Percentiles rank a stretch among this genome's conserved stretches.
Conservation (phyloP, 1,139 yeast genomes). For the Zygosaccharomyces pseudobailii region DNA sequence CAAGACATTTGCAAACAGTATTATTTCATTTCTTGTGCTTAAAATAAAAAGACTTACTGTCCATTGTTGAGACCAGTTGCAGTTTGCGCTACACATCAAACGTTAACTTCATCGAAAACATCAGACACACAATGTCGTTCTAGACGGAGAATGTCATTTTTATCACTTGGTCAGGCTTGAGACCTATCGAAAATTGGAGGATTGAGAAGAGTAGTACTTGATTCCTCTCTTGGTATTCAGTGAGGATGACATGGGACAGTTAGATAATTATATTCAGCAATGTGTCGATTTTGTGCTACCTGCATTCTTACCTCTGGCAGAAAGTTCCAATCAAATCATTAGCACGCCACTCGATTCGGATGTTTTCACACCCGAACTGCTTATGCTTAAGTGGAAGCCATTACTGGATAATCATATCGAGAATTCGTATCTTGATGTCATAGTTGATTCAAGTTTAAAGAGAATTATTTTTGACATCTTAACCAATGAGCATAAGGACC, state of each 20-base stretch:
- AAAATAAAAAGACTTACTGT: too few relatives aligned
- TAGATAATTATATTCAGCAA: conserved; percentile 9
- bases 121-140: background rate
- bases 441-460: conserved; percentile 16
- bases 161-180: background rate
- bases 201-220: background rate
- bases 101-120: too few relatives aligned
- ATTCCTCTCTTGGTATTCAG: background rate
- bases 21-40: too few relatives aligned
- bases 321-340: conserved; percentile 2
- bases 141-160: background rate
- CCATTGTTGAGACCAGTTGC: too few relatives aligned
- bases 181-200: background rate
- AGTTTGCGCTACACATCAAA: too few relatives aligned
- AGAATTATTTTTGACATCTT: conserved; percentile 16
- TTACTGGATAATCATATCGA: background rate
- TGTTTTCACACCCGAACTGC: conserved; percentile 6
- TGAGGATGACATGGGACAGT: conserved; percentile 2
- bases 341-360: conserved; percentile 6
- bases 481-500: conserved; percentile 5
- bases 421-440: conserved; percentile 11
- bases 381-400: conserved; percentile 16
- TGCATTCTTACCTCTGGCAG: conserved; percentile 1
- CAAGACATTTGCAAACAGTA: too few relatives aligned
- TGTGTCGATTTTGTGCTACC: conserved; percentile 10